A percentile compares a stretch with the other conserved stretches of the same genome.
phyloP scores from a whole-genome alignment of 2,329 filamentous ascomycete genomes.

The Fusarium graminum region DNA sequence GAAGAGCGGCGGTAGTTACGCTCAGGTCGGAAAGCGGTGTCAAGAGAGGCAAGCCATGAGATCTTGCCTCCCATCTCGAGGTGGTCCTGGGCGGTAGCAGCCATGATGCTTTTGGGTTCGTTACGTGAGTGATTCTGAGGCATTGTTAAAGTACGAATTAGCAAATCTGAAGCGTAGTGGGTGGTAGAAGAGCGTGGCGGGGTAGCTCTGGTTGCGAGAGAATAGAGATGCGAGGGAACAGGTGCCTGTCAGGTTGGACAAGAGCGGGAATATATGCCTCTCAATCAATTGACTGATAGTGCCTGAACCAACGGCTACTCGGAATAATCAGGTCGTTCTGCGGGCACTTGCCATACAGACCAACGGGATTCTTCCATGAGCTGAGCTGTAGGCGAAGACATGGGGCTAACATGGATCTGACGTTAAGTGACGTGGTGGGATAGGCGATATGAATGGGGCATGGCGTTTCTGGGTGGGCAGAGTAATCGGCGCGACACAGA shows the following conservation, averaged over 20 bases:
- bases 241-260: slow-evolving; percentile 26
- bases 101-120: slow-evolving; percentile 61
- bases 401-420: slow-evolving; percentile 48
- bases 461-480: slow-evolving; percentile 46
- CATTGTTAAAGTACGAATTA: slow-evolving; percentile 51
- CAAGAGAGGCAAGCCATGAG: slow-evolving; percentile 76
- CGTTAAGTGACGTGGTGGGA: slow-evolving; percentile 51
- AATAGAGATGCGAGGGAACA: slow-evolving; percentile 32
- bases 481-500: slow-evolving; percentile 42
- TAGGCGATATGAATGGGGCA: slow-evolving; percentile 43
- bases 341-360: slow-evolving; percentile 43
- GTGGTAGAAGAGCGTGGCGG: slow-evolving; percentile 34
- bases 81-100: slow-evolving; percentile 83
- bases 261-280: slow-evolving; percentile 42
- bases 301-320: slow-evolving; percentile 14
- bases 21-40: slow-evolving; percentile 88
- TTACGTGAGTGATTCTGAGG: slow-evolving; percentile 51
- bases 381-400: slow-evolving; percentile 37
- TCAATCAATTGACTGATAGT: slow-evolving; percentile 24
- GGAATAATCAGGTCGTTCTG: slow-evolving; percentile 39
- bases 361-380: slow-evolving; percentile 37
- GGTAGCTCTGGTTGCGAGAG: slow-evolving; percentile 40
- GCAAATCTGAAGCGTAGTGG: slow-evolving; percentile 22
- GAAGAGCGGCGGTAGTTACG: slow-evolving; percentile 96
- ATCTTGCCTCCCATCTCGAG: slow-evolving; percentile 80